Conservation (phyloP, 257 asterid species). For the Scutellaria baicalensis region DNA sequence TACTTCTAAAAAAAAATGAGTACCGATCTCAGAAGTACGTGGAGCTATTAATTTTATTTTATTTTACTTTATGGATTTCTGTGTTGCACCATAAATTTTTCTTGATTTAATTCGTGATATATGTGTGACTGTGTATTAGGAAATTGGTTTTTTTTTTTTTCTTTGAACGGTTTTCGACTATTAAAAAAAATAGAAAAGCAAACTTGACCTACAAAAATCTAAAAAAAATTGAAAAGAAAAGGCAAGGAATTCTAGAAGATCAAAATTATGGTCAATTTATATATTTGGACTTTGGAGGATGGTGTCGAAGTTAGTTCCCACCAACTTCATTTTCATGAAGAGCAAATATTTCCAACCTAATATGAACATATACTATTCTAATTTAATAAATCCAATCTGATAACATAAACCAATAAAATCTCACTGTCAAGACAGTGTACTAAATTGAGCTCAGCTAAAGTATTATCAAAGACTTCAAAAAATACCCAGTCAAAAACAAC, state of each 20-base stretch:
- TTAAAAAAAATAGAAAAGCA: no score
- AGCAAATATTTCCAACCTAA: background rate
- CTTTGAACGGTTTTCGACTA: no score
- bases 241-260: background rate
- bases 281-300: no score
- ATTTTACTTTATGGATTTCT: no score
- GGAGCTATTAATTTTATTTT: no score
- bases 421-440: background rate
- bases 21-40: no score
- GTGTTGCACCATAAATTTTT: no score
- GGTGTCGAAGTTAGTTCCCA: background rate
- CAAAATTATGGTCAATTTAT: no score
- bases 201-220: background rate
- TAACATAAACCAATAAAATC: background rate
- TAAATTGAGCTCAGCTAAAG: background rate
- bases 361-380: background rate
- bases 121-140: no score
- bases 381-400: background rate
- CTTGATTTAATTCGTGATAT: no score
- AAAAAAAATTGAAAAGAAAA: background rate
- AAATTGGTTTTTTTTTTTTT: no score
- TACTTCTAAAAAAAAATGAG: no score
- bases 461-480: background rate
- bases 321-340: slow-evolving; percentile 1
- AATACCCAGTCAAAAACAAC: background rate